phyloP scores from a whole-genome alignment of 306 rosid genomes.

The Dryas alaskensis region DNA sequence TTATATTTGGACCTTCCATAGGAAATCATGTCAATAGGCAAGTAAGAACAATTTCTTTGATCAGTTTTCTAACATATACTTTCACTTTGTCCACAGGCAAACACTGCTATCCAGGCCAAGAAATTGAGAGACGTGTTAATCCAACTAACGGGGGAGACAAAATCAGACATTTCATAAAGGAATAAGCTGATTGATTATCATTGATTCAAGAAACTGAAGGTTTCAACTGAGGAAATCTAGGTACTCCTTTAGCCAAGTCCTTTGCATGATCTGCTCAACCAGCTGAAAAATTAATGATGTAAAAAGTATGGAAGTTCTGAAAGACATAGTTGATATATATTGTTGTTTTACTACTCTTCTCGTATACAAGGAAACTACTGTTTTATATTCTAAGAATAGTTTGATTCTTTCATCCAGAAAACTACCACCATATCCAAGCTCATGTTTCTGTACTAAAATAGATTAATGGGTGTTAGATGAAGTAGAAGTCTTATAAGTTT shows the following conservation, averaged over 20 bases:
- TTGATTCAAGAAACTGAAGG: neutral
- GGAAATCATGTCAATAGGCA: neutral
- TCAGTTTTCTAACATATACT: slow-evolving; percentile 8
- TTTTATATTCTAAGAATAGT: too few relatives aligned
- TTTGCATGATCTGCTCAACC: neutral
- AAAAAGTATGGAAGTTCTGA: neutral
- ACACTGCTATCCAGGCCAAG: slow-evolving; percentile 41
- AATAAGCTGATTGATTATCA: neutral
- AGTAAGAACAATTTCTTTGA: slow-evolving; percentile 16
- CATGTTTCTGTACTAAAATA: too few relatives aligned
- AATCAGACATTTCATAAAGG: neutral
- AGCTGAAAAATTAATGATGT: too few relatives aligned
- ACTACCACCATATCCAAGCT: too few relatives aligned
- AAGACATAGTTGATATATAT: too few relatives aligned
- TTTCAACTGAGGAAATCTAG: slow-evolving; percentile 3
- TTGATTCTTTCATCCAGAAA: too few relatives aligned
- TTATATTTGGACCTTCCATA: neutral
- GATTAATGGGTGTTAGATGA: too few relatives aligned
- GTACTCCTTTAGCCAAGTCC: neutral
- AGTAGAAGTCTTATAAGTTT: too few relatives aligned
- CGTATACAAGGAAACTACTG: neutral
- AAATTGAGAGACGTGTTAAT: slow-evolving; percentile 48
- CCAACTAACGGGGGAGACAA: slow-evolving; percentile 27
- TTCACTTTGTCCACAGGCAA: slow-evolving; percentile 43
- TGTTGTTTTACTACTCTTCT: neutral